Evolutionary conservation across 768 basidiomycete species (phyloP), one percentile per base, ranked within the genome.

Genomic region (Russula ochroleuca): DNA sequence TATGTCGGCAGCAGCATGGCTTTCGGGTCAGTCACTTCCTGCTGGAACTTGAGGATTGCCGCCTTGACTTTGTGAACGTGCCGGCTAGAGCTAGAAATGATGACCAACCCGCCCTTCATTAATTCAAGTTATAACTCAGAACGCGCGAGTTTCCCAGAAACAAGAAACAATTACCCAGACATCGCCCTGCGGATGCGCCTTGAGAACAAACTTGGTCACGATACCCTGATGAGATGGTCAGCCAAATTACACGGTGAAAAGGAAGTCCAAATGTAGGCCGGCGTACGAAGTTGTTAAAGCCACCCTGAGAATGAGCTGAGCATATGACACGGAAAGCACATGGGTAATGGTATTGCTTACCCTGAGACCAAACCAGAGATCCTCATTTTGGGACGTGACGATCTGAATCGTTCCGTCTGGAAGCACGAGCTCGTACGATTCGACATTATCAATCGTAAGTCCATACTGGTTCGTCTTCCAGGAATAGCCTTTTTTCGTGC

Each of bases 51-150:
- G 52, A 59, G 49, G 2, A 63, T 59, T 7, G 57, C 62, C 68
- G 72, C 63, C 25, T 70, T 50, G 76, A 83, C 37, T 15, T 52
- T 2, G 15, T 63, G 37, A 14, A 51, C 17, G 43, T 31, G 38
- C 31, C 2, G 10, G 31, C 14, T 31, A 33, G 40, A 10, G 31
- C 14, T 31, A 33, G 40, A 15, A 38, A 58, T 25, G 14, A 35
- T 51, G 15, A 33, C 2, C 15, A 43, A 40, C 1, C 61, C 61
- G n/a, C 61, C 61, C 37, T 56, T 38, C 2, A 48, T 37, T 28
- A 8, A 35, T 35, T 10, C n/a, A n/a, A 35, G 10, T 35, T 6
- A 8, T 19, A 28, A 14, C 21, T 49, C n/a, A 43, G 57, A 3
- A 14, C 11, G 25, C 19, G 19, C 15, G 3, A 4, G 6, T 23